Conservation (phyloP, 129 eudicot genomes). For the Dittrichia graveolens region DNA sequence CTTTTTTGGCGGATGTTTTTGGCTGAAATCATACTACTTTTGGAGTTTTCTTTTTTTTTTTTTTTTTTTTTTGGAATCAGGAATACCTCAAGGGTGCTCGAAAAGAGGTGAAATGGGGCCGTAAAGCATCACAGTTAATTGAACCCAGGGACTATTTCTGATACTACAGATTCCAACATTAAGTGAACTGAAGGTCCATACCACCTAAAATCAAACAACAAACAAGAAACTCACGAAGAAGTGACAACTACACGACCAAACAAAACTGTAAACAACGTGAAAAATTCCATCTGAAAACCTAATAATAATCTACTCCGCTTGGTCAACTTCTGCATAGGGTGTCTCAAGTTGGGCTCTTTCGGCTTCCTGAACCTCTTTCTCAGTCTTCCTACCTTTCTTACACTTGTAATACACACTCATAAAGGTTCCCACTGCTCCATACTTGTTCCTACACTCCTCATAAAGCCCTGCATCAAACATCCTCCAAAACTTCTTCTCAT, state of each 20-base stretch:
- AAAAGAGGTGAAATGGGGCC: too few relatives aligned
- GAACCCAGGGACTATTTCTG: conserved; percentile 15
- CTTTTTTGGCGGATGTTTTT: too few relatives aligned
- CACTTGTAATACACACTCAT: conserved; percentile 98
- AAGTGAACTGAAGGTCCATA: conserved; percentile 25
- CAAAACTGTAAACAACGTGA: conserved; percentile 1
- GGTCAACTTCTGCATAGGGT: conserved; percentile 67
- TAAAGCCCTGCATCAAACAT: conserved; percentile 93
- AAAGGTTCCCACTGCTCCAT: conserved; percentile 92
- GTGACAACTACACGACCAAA: conserved; percentile 22
- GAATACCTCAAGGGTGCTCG: too few relatives aligned
- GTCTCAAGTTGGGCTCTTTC: conserved; percentile 82
- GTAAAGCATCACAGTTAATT: too few relatives aligned
- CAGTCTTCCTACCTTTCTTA: conserved; percentile 97
- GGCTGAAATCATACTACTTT: too few relatives aligned
- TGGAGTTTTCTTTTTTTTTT: too few relatives aligned
- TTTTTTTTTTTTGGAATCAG: too few relatives aligned
- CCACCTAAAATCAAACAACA: conserved; percentile 30
- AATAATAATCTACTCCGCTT: conserved; percentile 32
- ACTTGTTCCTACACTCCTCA: conserved; percentile 83
- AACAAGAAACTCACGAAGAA: conserved; percentile 3
- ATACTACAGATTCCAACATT: conserved; percentile 20
- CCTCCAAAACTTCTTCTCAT: conserved; percentile 94
- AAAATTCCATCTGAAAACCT: neutral
- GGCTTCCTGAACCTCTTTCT: conserved; percentile 97